phyloP scores from a whole-genome alignment of 805 yeast species.

The Millerozyma miso region DNA sequence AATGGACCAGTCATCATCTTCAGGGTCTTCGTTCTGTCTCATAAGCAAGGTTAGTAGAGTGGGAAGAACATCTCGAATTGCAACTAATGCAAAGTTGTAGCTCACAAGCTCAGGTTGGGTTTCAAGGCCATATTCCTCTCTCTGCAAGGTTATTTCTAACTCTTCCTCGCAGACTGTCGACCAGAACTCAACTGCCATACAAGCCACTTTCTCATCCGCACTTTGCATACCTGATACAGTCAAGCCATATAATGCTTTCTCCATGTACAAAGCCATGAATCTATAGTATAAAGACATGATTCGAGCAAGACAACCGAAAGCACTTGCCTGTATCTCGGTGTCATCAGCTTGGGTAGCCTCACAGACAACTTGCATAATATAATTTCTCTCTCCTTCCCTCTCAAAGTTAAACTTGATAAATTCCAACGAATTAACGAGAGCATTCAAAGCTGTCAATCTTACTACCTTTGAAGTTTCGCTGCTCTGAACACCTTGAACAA shows the following conservation, averaged over 20 bases:
- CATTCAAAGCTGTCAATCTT: slow-evolving; percentile 85
- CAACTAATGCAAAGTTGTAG: slow-evolving; percentile 81
- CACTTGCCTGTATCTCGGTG: slow-evolving; percentile 82
- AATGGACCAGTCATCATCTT: slow-evolving; percentile 96
- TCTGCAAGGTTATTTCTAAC: slow-evolving; percentile 68
- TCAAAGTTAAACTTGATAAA: slow-evolving; percentile 87
- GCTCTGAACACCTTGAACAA: slow-evolving; percentile 92
- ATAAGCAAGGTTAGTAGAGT: slow-evolving; percentile 75
- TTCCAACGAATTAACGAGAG: slow-evolving; percentile 84
- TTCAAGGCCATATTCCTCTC: slow-evolving; percentile 56
- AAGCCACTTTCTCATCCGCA: slow-evolving; percentile 77
- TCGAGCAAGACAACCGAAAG: slow-evolving; percentile 91
- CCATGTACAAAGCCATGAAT: slow-evolving; percentile 94
- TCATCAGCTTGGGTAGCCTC: slow-evolving; percentile 94
- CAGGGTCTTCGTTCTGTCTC: slow-evolving; percentile 88
- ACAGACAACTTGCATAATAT: slow-evolving; percentile 97
- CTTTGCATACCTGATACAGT: slow-evolving; percentile 92
- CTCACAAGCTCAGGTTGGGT: slow-evolving; percentile 43
- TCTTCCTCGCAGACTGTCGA: slow-evolving; percentile 99
- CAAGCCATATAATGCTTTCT: slow-evolving; percentile 86
- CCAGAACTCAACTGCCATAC: slow-evolving; percentile 99
- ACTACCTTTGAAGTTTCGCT: slow-evolving; percentile 72
- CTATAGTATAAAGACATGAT: slow-evolving; percentile 87
- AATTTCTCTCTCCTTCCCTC: slow-evolving; percentile 91
- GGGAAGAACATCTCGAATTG: slow-evolving; percentile 82